phyloP scores from a whole-genome alignment of 345 rosid genomes.

The Eucalyptus decipiens region DNA sequence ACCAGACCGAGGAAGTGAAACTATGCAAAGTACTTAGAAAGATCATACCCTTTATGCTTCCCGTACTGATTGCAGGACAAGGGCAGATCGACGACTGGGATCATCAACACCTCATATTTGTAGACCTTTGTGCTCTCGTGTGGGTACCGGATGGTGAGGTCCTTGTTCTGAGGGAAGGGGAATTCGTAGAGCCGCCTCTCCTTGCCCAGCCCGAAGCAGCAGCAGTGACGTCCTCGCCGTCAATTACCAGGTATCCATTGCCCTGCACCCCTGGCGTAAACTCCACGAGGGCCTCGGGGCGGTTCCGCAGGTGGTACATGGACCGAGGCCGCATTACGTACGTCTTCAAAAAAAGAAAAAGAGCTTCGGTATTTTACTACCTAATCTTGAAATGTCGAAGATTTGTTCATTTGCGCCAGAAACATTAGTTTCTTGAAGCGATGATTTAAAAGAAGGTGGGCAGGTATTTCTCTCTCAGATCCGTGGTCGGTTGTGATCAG shows the following conservation, averaged over 20 bases:
- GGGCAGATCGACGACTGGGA: constrained; percentile 25
- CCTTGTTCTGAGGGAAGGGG: constrained; percentile 43
- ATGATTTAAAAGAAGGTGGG: background rate
- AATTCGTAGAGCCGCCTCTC: background rate
- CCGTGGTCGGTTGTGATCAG: background rate
- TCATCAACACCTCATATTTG: background rate
- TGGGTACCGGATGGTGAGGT: background rate
- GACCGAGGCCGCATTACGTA: constrained; percentile 42
- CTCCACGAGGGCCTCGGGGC: constrained; percentile 3
- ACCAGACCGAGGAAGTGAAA: background rate
- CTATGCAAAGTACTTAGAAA: background rate
- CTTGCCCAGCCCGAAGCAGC: constrained; percentile 12
- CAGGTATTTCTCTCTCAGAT: background rate
- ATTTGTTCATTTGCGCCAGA: background rate
- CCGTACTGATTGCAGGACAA: constrained; percentile 21
- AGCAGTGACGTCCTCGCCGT: constrained; percentile 24
- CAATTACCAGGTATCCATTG: constrained; percentile 24
- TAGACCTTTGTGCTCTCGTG: background rate
- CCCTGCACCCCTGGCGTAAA: constrained; percentile 27
- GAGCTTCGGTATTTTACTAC: background rate
- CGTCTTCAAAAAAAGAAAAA: background rate
- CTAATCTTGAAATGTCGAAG: background rate
- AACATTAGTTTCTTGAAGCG: background rate
- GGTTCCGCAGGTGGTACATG: constrained; percentile 4
- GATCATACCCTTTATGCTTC: constrained; percentile 6